Base-by-base conservation (phyloP, 2,329 filamentous ascomycete species). In the Periconia macrospinosa region DNA sequence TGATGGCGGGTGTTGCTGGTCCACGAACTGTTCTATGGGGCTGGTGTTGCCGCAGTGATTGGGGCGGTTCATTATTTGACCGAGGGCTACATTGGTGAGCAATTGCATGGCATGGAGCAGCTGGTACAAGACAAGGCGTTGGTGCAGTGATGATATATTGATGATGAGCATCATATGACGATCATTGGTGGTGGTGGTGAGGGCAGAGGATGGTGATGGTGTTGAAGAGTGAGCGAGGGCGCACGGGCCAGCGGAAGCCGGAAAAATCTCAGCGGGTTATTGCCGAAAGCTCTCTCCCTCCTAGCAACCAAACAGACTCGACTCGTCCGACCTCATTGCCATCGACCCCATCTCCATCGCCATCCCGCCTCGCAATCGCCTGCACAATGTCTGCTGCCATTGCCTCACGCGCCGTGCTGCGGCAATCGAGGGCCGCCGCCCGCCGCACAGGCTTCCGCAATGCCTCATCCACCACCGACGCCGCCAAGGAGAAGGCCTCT, bases 391-490 rank as follows among this genome's bases (percentile, higher is more conserved):
- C 76, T 65, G 33, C 23, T 8, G 63, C 75, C 60, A 60, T 70
- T 51, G 66, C 71, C 59, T 67, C 76, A 53, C 73, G 76, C 58
- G 69, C 71, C 57, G 66, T 76, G 64, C 65, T 73, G 54, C 66
- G 77, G 67, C 68, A 62, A 49, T 65, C 73, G 60, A 61, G 68
- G 69, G 66, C 73, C 59, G 58, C 68, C 56, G 61, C 73, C 52
- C 64, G 70, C 53, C 62, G 69, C 56, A 55, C 73, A 49, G 71
- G 71, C 65, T 59, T 73, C 54, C 79, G 79, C 73, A 76, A 78
- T 68, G 78, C 78, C 65, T 81, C 79, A 49, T 76, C 75, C 46
- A 79, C 78, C 35, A 72, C 78, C 62, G 76, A 79, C 66, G 76
- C 75, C 23, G 78, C 75, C 45, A 80, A 80, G 71, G 76, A 79